phyloP scores from a whole-genome alignment of 1,139 yeast species.

The Candida glucosophila region DNA sequence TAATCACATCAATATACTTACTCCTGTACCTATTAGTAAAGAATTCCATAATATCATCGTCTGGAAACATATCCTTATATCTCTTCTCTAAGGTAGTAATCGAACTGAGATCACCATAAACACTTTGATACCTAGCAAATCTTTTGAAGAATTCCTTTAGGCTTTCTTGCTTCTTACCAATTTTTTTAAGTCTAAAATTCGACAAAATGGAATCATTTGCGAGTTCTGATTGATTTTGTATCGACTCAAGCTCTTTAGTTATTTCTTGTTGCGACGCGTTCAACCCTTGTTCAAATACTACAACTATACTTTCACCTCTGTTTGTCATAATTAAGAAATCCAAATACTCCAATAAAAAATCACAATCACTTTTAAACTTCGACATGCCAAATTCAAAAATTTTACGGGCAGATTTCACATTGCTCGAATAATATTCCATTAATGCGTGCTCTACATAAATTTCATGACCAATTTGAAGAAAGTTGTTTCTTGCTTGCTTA shows the following conservation, averaged over 20 bases:
- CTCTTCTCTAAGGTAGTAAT: conserved; percentile 51
- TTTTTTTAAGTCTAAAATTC: conserved; percentile 8
- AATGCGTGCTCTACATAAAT: conserved; percentile 76
- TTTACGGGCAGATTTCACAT: conserved; percentile 62
- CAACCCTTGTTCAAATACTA: conserved; percentile 50
- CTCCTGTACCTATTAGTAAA: conserved; percentile 39
- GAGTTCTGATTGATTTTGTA: neutral
- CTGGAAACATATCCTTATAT: conserved; percentile 59
- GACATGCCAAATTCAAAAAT: conserved; percentile 78
- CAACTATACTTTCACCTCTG: conserved; percentile 77
- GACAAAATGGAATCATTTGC: conserved; percentile 1
- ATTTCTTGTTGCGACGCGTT: conserved; percentile 24
- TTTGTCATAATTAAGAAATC: conserved; percentile 63
- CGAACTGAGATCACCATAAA: conserved; percentile 4
- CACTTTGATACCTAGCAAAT: conserved; percentile 3
- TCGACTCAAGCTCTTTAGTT: conserved; percentile 7
- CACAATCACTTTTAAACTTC: conserved; percentile 46
- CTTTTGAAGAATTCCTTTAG: conserved; percentile 12
- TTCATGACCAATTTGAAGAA: conserved; percentile 55
- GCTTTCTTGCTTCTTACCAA: conserved; percentile 9
- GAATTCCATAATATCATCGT: conserved; percentile 37
- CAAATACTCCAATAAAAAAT: conserved; percentile 61
- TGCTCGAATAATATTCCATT: conserved; percentile 65
- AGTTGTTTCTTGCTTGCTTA: conserved; percentile 45
- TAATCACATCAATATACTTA: conserved; percentile 35